phyloP scores from a whole-genome alignment of 1,139 yeast species.

The Suhomyces choctaworum region DNA sequence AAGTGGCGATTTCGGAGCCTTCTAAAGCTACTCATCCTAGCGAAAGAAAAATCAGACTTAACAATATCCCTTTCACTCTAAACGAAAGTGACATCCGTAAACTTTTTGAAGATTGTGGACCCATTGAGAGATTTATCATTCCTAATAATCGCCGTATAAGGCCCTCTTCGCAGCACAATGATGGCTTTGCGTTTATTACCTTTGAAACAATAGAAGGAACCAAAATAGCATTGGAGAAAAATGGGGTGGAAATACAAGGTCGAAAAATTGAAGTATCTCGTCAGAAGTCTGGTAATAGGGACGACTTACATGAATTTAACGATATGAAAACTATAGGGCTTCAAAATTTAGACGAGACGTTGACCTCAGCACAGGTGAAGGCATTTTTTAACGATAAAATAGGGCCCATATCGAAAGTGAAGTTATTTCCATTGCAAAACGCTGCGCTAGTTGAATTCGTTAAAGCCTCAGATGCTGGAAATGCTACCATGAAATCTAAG shows the following conservation, averaged over 20 bases:
- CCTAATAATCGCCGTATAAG: slow-evolving; percentile 42
- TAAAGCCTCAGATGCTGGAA: slow-evolving; percentile 53
- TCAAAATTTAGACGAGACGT: slow-evolving; percentile 46
- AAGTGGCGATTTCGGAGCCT: slow-evolving; percentile 64
- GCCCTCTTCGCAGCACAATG: slow-evolving; percentile 26
- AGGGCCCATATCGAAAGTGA: slow-evolving; percentile 42
- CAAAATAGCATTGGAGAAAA: slow-evolving; percentile 37
- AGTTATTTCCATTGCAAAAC: slow-evolving; percentile 47
- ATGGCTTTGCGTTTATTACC: slow-evolving; percentile 60
- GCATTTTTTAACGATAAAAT: slow-evolving; percentile 30
- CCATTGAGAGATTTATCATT: slow-evolving; percentile 50
- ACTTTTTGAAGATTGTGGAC: slow-evolving; percentile 30
- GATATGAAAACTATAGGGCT: slow-evolving; percentile 42
- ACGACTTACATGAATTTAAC: slow-evolving; percentile 27
- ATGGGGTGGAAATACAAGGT: slow-evolving; percentile 39
- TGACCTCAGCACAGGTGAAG: slow-evolving; percentile 43
- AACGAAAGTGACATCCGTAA: slow-evolving; percentile 29
- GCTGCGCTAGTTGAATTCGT: slow-evolving; percentile 58
- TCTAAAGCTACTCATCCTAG: slow-evolving; percentile 45
- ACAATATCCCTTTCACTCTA: slow-evolving; percentile 47
- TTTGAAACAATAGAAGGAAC: slow-evolving; percentile 43
- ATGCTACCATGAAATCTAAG: slow-evolving; percentile 52
- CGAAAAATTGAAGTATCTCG: slow-evolving; percentile 47
- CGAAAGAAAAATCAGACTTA: slow-evolving; percentile 55
- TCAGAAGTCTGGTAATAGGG: slow-evolving; percentile 20